Evolutionary conservation across 1,284 basidiomycete species (phyloP), one percentile per base, ranked within the genome.

Genomic region (Leccinum insigne): DNA sequence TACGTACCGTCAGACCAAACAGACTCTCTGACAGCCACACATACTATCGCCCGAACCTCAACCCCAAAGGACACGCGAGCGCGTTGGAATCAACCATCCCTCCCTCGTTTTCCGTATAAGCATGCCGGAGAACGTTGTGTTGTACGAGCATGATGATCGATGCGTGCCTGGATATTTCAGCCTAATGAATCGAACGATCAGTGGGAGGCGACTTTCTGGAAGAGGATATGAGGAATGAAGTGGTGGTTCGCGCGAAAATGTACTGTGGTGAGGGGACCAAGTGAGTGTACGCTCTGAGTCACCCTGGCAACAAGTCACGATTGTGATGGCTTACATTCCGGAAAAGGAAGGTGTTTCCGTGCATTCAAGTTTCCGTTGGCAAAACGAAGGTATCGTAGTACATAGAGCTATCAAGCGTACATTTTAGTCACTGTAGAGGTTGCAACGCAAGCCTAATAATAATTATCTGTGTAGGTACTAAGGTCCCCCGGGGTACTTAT

Each of bases 91-190:
- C 92, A 52, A 94, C 83, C 63, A 92, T 84, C 71, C 94, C 93
- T 9, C 85, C 86, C 58, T 90, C 92, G n/a, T 89, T 87, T 42
- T 89, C 86, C 5, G 85, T 86, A 58, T 86, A 84, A 2, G 92
- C 89, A 73, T 95, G 91, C 86, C 93, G 94, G 52, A 96, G 84
- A 63, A 98, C 80, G 76, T 96, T 95, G 78, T 99, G 96, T 78
- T 99, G 96, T 29, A 96, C 85, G 62, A 99, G 86, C 62, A 92
- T 86, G 64, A 99, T 80, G 61, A 98, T 82, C 35, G 90, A 84
- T 18, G 91, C 90, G 63, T 92, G 87, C 32, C 35, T 92, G 84
- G 2, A 86, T 87, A 83, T 72, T 88, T 88, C 52, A 80, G 65
- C 23, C 71, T 69, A 9, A 91, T 85, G 75, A 86, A 87, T 60